Base-by-base conservation (phyloP, 495 filamentous ascomycete genomes). In the Collariella sp. region DNA sequence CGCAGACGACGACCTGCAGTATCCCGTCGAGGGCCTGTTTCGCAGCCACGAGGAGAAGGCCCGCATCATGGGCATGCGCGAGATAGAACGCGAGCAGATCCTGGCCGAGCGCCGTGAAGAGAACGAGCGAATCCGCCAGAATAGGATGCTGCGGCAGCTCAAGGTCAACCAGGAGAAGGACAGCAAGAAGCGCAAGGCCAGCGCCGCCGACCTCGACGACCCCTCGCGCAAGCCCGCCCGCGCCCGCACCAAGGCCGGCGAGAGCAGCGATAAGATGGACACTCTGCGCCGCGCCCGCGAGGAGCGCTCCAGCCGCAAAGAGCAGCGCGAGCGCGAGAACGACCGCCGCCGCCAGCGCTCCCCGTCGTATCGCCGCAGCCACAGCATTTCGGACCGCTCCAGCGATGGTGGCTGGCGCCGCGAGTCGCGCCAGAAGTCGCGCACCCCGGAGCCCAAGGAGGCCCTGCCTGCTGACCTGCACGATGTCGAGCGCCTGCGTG, bases 1-100 rank as follows among this genome's bases (percentile, higher is more conserved):
- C 70, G 75, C 75, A 33, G 79, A 81, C 41, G 79, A 82, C 46
- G 74, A 79, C 12, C 77, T 83, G 49, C 82, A 87, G 29, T 97
- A 89, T 62, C 89, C 93, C 0, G 76, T 96, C 56, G 94, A 97
- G 40, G 89, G 89, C 46, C 83, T 90, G 26, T 97, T 89, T 72
- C 79, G 81, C 55, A 86, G 84, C 47, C 76, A 81, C 15, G 77
- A 82, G 33, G 93, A 99, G 64, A 94, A 88, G 67, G 77, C 77
- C 18, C 77, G 85, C 24, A 91, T 99, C 50, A 83, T 90, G 77
- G 82, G 79, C 26, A 84, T 96, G 80, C 83, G 90, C 2, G 89
- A 96, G 65, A 82, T 96, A 23, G 81, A 90, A 62, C 87, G 93
- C 42, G 93, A 99, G 68, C 79, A 87, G 63, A 79, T 95, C 46